These are phyloP conservation scores for Wickerhamomyces alni DNA, from an alignment of 805 yeast species.

Conservation along the genomic window DNA sequence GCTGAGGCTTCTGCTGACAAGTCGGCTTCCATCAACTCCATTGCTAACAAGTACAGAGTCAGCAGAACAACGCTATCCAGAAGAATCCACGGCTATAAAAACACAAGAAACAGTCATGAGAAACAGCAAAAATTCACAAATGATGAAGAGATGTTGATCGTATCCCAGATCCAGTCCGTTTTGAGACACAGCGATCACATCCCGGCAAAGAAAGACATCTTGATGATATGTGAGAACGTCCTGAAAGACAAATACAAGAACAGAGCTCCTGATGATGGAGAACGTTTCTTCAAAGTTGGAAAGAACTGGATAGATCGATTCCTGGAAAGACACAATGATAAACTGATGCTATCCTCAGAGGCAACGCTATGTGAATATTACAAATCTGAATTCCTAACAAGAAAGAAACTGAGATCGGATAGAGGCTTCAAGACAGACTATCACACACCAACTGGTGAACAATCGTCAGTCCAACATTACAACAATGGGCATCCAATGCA, in stretches of 20 bases:
- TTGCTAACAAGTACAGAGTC: constrained; percentile 23
- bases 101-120: constrained; percentile 24
- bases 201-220: constrained; percentile 22
- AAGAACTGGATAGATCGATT: constrained; percentile 26
- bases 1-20: constrained; percentile 22
- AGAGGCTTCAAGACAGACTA: constrained; percentile 13
- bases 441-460: constrained; percentile 13
- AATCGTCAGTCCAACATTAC: background rate
- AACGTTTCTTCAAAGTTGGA: constrained; percentile 21
- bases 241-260: constrained; percentile 18
- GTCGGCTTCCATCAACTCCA: constrained; percentile 23
- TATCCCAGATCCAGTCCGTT: constrained; percentile 15
- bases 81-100: constrained; percentile 24
- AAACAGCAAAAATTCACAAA: constrained; percentile 25
- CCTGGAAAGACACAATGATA: constrained; percentile 23
- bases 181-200: constrained; percentile 17
- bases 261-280: constrained; percentile 8
- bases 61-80: constrained; percentile 23
- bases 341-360: constrained; percentile 16
- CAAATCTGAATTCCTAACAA: constrained; percentile 21
- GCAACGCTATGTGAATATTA: constrained; percentile 22
- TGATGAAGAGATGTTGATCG: constrained; percentile 21
- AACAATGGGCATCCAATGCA: background rate
- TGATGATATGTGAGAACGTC: constrained; percentile 19
- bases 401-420: constrained; percentile 20